Evolutionary conservation across 345 rosid species (phyloP), one percentile per base, ranked within the genome.

Genomic region (Isatis tinctoria): DNA sequence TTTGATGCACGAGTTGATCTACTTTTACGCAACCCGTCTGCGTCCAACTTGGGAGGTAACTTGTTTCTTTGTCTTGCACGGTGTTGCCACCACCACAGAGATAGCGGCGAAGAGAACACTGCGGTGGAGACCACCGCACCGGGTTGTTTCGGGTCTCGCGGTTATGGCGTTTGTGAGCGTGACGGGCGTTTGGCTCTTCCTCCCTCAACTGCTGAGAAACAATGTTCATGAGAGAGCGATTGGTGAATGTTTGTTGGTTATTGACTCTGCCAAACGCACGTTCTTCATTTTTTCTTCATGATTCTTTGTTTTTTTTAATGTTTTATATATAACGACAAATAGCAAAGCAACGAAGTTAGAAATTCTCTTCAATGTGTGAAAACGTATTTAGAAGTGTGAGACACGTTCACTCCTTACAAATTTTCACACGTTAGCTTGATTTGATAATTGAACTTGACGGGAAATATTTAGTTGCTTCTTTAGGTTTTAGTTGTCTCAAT

Each of bases 31-130:
- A 2, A 79, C 72, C 12, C 81, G 83, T 12, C 80, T 27, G 47
- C 56, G 72, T 18, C 93, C 97, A 26, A 86, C 97, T 17, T 86
- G 95, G 95, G 95, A 90, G 83, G 85, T 88, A 58, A 86, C 89
- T 18, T 86, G 84, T 74, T 90, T 84, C 73, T 90, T 88, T 60
- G 62, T 85, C 47, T 39, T 90, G 4, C 91, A 87, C 14, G 96
- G 90, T 32, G 60, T 75, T 5, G 86, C 85, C 12, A 70, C 87
- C 65, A 76, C 48, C 0, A 5, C 73, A 1, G 96, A 92, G 85
- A 67, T 86, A 40, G 82, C 51, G 8, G 73, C 63, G 20, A 90
- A 92, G 82, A 66, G 28, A 62, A 72, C 70, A 56, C 28, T 41
- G 2, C 43, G 51, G 44, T 74, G 65, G 74, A 83, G 74, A 74